Base-by-base conservation (phyloP, 2,329 filamentous ascomycete genomes). In the Alternaria conjuncta region DNA sequence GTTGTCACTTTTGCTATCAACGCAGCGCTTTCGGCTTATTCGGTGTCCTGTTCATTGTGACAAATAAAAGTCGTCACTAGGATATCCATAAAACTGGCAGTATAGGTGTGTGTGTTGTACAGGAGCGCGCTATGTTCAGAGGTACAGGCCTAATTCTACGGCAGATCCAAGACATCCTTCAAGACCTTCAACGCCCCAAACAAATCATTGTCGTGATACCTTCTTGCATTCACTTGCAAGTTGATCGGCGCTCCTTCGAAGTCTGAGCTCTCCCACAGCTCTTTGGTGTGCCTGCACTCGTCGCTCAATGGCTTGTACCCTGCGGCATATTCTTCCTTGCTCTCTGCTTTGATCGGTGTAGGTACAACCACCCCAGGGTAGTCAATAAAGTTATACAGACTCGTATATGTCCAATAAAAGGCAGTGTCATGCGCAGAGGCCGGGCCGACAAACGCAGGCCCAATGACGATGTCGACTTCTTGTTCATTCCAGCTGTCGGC, bases 341-440 rank as follows among this genome's bases (percentile, higher is more conserved):
- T 41, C 21, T 65, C 55, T 12, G 60, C 50, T 36, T 30, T 49
- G 8, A 75, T 61, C 2, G 67, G 65, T 43, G 72, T 73, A 12
- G 71, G 69, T 1, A 71, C 61, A 12, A 68, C 68, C 8, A 66
- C 68, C 2, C 68, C 71, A 0, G 71, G 71, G 46, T 73, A 73
- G 53, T 73, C 71, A 2, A 71, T 65, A 18, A 69, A 50, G 25
- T 73, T 73, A 18, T 57, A 73, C 43, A 71, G 23, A 26, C 55
- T 57, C 5, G 71, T 71, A 32, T 73, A 73, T 3, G 66, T 70
- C 71, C 71, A 73, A 55, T 72, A 73, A 4, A 71, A 67, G 5
- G 68, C 69, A 1, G 66, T 64, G 9, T 73, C 69, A 44, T 73
- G 71, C 21, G 54, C 59, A 55, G 55, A 68, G 11, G 70, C 71